Percentiles rank a stretch among this genome's conserved stretches.
phyloP scores from a whole-genome alignment of 768 basidiomycete species.

The Lyophyllum atratum region DNA sequence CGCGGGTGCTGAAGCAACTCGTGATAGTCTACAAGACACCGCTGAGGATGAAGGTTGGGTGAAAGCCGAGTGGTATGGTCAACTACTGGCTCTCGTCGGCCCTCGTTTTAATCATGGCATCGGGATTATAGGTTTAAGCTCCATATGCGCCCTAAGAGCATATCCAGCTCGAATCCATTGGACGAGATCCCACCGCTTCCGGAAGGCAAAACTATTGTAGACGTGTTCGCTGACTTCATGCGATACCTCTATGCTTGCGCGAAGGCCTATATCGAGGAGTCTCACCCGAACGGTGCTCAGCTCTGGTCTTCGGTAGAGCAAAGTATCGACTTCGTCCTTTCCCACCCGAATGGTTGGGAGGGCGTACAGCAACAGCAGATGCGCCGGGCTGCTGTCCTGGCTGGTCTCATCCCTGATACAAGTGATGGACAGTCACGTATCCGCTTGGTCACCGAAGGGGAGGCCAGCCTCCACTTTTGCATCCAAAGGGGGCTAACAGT shows the following conservation, averaged over 20 bases:
- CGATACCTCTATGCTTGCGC: constrained; percentile 48
- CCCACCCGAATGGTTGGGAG: constrained; percentile 70
- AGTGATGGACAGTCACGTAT: constrained; percentile 39
- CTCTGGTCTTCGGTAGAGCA: constrained; percentile 48
- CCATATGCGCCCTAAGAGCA: constrained; percentile 28
- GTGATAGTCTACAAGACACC: constrained; percentile 38
- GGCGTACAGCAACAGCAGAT: constrained; percentile 59
- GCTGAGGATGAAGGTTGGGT: constrained; percentile 50
- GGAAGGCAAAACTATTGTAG: constrained; percentile 35
- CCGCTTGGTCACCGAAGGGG: constrained; percentile 57
- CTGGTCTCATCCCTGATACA: constrained; percentile 49
- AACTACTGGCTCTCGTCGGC: neutral
- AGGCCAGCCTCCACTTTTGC: constrained; percentile 57
- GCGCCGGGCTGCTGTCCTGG: constrained; percentile 51
- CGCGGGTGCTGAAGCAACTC: constrained; percentile 48
- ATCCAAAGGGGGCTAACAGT: constrained; percentile 38
- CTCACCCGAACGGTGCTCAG: constrained; percentile 41
- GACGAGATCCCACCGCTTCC: constrained; percentile 43
- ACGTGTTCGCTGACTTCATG: constrained; percentile 54
- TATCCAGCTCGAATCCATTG: constrained; percentile 18
- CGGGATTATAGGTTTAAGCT: constrained; percentile 31
- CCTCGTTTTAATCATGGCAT: neutral
- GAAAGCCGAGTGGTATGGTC: constrained; percentile 49
- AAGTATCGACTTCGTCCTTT: constrained; percentile 51
- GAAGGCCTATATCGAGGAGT: constrained; percentile 47